phyloP scores from a whole-genome alignment of 805 yeast genomes.

The Priceomyces fermenticarens region DNA sequence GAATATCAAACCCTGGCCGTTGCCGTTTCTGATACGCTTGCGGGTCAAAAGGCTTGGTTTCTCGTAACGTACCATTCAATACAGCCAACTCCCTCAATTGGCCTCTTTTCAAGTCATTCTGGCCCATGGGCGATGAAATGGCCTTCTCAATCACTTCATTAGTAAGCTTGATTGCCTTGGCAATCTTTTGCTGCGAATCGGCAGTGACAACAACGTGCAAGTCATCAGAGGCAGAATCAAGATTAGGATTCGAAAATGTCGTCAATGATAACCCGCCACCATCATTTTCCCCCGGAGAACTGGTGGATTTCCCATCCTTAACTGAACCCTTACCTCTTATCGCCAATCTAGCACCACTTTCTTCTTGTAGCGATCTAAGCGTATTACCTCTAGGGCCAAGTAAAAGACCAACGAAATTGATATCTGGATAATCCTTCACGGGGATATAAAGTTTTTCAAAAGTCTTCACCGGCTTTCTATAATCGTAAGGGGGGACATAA shows the following conservation, averaged over 20 bases:
- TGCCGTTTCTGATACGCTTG: conserved; percentile 23
- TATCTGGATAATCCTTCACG: conserved; percentile 79
- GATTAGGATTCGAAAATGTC: conserved; percentile 19
- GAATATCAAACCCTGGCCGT: conserved; percentile 40
- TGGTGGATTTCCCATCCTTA: conserved; percentile 73
- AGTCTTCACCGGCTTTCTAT: conserved; percentile 64
- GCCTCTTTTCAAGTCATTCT: conserved; percentile 84
- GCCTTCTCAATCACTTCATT: conserved; percentile 79
- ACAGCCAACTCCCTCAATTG: conserved; percentile 92
- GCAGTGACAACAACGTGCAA: conserved; percentile 86
- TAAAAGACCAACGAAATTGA: conserved; percentile 87
- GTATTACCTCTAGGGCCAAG: conserved; percentile 97
- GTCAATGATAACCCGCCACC: conserved; percentile 14
- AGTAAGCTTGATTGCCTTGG: conserved; percentile 70
- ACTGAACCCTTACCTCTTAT: conserved; percentile 96
- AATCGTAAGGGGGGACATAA: conserved; percentile 78
- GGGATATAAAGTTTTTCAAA: conserved; percentile 85
- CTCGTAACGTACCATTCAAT: conserved; percentile 90
- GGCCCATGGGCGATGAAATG: conserved; percentile 86
- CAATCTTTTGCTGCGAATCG: conserved; percentile 73
- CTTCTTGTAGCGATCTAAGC: conserved; percentile 70
- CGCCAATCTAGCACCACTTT: conserved; percentile 86
- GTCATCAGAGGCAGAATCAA: conserved; percentile 52
- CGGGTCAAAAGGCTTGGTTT: conserved; percentile 57
- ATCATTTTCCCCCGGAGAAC: conserved; percentile 43